phyloP scores from a whole-genome alignment of 257 asterid genomes.

The Ocimum tenuiflorum region DNA sequence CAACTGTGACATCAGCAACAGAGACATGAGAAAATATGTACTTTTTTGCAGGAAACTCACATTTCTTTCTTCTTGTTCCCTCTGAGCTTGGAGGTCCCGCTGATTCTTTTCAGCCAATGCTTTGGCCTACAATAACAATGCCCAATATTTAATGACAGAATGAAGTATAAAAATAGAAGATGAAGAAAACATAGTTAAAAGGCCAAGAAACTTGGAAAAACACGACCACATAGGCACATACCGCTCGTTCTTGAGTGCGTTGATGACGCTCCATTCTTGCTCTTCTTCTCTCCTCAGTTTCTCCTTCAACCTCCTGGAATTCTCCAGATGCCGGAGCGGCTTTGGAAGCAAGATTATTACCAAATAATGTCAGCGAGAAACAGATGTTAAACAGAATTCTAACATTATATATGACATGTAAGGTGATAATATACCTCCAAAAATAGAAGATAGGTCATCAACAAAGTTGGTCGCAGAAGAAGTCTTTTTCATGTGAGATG shows the following conservation, averaged over 20 bases:
- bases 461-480: slow-evolving; percentile 67
- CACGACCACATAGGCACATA: slow-evolving; percentile 35
- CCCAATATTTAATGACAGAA: slow-evolving; percentile 8
- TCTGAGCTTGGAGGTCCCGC: slow-evolving; percentile 85
- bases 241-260: slow-evolving; percentile 97
- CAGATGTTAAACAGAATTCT: slow-evolving; percentile 10
- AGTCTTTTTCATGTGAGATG: slow-evolving; percentile 73
- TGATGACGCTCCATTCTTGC: slow-evolving; percentile 92
- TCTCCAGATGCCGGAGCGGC: slow-evolving; percentile 70
- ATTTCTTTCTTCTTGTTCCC: slow-evolving; percentile 97
- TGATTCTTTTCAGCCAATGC: slow-evolving; percentile 97
- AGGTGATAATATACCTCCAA: slow-evolving; percentile 62
- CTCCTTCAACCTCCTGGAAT: slow-evolving; percentile 90
- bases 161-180: slow-evolving; percentile 7
- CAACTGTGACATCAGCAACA: neutral
- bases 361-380: slow-evolving; percentile 24
- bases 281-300: slow-evolving; percentile 88
- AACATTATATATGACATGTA: slow-evolving; percentile 1
- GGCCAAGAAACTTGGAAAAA: neutral
- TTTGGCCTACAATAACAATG: slow-evolving; percentile 58
- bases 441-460: slow-evolving; percentile 90
- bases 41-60: slow-evolving; percentile 45
- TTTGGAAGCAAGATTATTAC: slow-evolving; percentile 28
- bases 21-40: neutral
- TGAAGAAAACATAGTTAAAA: slow-evolving; percentile 9